Evolutionary conservation across 257 asterid species (phyloP).

Genomic region (Voacanga thouarsii): DNA sequence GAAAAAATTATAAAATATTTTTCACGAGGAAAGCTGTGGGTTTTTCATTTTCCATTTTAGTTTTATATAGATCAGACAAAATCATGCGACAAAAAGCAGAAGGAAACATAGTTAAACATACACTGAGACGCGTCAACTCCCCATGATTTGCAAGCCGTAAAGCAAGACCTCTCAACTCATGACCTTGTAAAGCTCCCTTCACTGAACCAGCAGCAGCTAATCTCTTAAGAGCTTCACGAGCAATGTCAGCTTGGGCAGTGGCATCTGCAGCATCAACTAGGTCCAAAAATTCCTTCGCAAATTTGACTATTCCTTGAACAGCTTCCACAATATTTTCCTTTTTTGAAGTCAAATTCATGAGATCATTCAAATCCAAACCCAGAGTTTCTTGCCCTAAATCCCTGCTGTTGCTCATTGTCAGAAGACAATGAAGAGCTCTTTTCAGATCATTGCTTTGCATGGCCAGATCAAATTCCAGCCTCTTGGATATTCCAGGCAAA

Average conservation of each 20-base stretch:
- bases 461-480: conserved; percentile 93
- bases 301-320: conserved; percentile 91
- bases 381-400: conserved; percentile 95
- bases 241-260: conserved; percentile 93
- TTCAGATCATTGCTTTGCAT: conserved; percentile 91
- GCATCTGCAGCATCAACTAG: conserved; percentile 99
- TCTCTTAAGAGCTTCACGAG: conserved; percentile 96
- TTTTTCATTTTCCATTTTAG: background rate
- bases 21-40: background rate
- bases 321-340: conserved; percentile 94
- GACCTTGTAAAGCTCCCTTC: conserved; percentile 91
- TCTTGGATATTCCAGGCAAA: conserved; percentile 96
- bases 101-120: conserved; percentile 34
- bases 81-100: conserved; percentile 5
- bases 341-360: conserved; percentile 77
- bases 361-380: conserved; percentile 86
- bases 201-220: conserved; percentile 98
- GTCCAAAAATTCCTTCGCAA: conserved; percentile 88
- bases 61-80: background rate
- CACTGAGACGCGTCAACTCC: conserved; percentile 92
- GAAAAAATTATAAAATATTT: background rate
- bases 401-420: conserved; percentile 96
- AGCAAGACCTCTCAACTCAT: conserved; percentile 92
- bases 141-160: conserved; percentile 95
- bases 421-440: conserved; percentile 94